Conservation (phyloP, 805 yeast genomes). For the Sugiyamaella valdiviana region DNA sequence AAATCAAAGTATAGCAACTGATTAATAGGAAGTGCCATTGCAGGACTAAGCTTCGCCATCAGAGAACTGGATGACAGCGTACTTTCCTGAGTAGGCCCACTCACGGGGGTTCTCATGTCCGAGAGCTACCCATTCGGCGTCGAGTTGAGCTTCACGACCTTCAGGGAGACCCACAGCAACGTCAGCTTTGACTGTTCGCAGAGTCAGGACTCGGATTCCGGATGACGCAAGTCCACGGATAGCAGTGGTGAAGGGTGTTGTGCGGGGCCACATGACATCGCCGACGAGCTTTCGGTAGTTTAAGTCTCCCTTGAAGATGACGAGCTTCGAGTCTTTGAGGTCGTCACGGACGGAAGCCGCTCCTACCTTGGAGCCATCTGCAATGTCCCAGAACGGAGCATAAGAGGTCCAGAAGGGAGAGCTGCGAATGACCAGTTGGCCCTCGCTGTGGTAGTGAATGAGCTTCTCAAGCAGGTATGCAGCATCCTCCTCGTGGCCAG, state of each 20-base stretch:
- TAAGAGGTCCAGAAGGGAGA: constrained; percentile 85
- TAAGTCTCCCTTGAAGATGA: constrained; percentile 91
- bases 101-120: constrained; percentile 62
- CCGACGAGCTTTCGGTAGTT: constrained; percentile 92
- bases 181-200: constrained; percentile 95
- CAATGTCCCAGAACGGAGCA: constrained; percentile 66
- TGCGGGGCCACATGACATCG: constrained; percentile 80
- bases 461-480: constrained; percentile 44
- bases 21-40: no score
- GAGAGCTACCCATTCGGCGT: constrained; percentile 47
- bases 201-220: constrained; percentile 60
- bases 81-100: constrained; percentile 88
- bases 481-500: constrained; percentile 38
- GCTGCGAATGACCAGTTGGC: constrained; percentile 46
- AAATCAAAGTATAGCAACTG: no score
- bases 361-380: constrained; percentile 44
- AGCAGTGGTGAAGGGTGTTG: constrained; percentile 66
- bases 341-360: constrained; percentile 58
- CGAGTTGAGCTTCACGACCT: constrained; percentile 67
- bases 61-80: constrained; percentile 78
- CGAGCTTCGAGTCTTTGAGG: constrained; percentile 50
- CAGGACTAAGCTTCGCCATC: no score
- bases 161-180: constrained; percentile 75
- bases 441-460: constrained; percentile 39
- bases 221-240: constrained; percentile 60